Base-by-base conservation (phyloP, 2,329 filamentous ascomycete genomes). In the Fusarium coffeatum region DNA sequence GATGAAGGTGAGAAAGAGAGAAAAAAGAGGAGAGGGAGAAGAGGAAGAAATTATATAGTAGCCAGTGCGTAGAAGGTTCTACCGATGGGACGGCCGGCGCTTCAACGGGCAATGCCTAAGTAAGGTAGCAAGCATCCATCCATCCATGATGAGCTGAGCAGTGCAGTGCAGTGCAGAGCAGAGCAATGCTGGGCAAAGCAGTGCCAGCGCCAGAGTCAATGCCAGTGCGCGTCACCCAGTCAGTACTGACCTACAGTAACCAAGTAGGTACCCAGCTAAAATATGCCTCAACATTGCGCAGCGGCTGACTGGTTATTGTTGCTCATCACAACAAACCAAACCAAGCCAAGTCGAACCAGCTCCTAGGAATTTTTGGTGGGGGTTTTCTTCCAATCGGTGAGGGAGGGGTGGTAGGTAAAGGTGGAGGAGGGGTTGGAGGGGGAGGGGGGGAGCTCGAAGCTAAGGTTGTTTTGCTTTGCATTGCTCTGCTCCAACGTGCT, bases 271-370 rank as follows among this genome's bases (percentile, higher is more conserved):
- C 32, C 32, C 32, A 62, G 66, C 53, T 70, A 67, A 59, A 74
- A 75, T 75, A 75, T 75, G 71, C 71, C 73, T 75, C 73, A 74
- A 74, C 62, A 57, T 45, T 57, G 55, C 47, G 60, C 49, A 48
- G 60, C 49, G 47, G 47, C 43, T 55, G 57, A 40, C 40, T 59
- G 53, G 53, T 64, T 75, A 61, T 69, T 75, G 69, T 75, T 75
- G 68, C 71, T 74, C 65, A 65, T 73, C 63, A 67, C 57, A 72
- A 69, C 71, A 74, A 69, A 55, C 58, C 58, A 23, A 64, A 34
- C 59, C 61, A 64, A 50, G 11, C 61, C 61, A 41, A 64, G 64
- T 64, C 46, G 41, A 74, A 69, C 61, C 66, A 72, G 69, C 64
- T 71, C 64, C 41, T 53, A 49, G 46, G 30, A 64, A 34, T 51